These are phyloP conservation scores for Phytophthora brassicae DNA, from an alignment of 352 stramenopile species.

Conservation along the genomic window DNA sequence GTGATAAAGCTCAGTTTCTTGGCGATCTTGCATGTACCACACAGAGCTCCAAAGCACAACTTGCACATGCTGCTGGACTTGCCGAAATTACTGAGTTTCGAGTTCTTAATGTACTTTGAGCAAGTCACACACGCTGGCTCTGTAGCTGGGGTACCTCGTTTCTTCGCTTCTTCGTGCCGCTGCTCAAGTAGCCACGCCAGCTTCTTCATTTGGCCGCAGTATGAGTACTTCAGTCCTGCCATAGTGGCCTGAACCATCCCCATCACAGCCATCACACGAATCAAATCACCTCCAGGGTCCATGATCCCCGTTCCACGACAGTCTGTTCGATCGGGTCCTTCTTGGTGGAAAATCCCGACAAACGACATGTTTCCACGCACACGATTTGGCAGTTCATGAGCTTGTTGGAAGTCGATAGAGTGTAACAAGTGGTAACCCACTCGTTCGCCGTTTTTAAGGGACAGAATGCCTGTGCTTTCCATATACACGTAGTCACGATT, in stretches of 20 bases:
- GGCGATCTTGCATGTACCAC: slow-evolving; percentile 19
- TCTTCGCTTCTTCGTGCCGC: slow-evolving; percentile 10
- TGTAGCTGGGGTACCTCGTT: not conserved
- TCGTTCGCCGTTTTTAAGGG: slow-evolving; percentile 12
- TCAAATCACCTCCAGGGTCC: slow-evolving; percentile 25
- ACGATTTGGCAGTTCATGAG: slow-evolving; percentile 20
- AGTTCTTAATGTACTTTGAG: slow-evolving; percentile 9
- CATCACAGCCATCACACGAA: slow-evolving; percentile 20
- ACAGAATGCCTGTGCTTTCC: slow-evolving; percentile 19
- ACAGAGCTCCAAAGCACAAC: slow-evolving; percentile 25
- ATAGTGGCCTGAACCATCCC: slow-evolving; percentile 28
- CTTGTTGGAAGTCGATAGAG: slow-evolving; percentile 25
- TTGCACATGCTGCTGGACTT: slow-evolving; percentile 23
- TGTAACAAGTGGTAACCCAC: slow-evolving; percentile 30
- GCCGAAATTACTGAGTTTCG: slow-evolving; percentile 11
- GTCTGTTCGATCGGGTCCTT: slow-evolving; percentile 13
- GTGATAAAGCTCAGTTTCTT: slow-evolving; percentile 32
- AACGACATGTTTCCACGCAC: slow-evolving; percentile 44
- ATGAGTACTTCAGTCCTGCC: slow-evolving; percentile 28
- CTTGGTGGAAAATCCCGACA: slow-evolving; percentile 35
- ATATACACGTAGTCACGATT: slow-evolving; percentile 29
- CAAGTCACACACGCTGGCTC: slow-evolving; percentile 21
- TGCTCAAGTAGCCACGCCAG: slow-evolving; percentile 30
- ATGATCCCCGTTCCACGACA: slow-evolving; percentile 18
- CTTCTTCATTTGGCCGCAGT: slow-evolving; percentile 42